Conservation (phyloP, 345 rosid species). For the Aquilaria malaccensis region DNA sequence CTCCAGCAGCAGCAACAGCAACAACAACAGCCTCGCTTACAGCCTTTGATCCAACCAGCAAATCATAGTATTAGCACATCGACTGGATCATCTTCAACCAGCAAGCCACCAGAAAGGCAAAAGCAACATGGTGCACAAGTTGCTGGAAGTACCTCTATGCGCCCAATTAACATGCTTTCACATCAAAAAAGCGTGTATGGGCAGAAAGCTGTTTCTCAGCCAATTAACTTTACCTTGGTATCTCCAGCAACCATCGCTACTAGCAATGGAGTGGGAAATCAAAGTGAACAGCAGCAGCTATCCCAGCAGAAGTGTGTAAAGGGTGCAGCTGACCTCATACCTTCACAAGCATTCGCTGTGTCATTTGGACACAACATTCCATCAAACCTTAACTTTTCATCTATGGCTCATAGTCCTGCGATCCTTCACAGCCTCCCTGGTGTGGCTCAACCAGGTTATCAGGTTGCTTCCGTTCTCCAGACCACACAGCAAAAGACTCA, state of each 20-base stretch:
- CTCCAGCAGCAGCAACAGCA: conserved; percentile 39
- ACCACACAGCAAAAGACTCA: conserved; percentile 32
- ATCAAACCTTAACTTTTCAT: conserved; percentile 40
- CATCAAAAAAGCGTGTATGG: conserved; percentile 30
- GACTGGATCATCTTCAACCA: conserved; percentile 39
- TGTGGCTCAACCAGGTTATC: conserved; percentile 27
- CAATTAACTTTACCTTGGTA: conserved; percentile 36
- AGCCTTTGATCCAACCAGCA: conserved; percentile 10
- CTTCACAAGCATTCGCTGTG: conserved; percentile 29
- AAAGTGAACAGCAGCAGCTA: conserved; percentile 19
- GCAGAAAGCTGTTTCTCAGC: conserved; percentile 36
- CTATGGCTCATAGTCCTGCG: conserved; percentile 26
- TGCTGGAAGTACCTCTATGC: conserved; percentile 17
- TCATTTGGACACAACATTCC: conserved; percentile 36
- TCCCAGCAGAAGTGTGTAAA: conserved; percentile 21
- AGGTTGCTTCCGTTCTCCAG: conserved; percentile 24
- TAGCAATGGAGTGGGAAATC: conserved; percentile 12
- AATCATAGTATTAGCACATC: conserved; percentile 32
- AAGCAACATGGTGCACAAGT: conserved; percentile 20
- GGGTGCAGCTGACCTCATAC: conserved; percentile 29
- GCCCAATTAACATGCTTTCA: conserved; percentile 25
- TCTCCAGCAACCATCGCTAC: conserved; percentile 19
- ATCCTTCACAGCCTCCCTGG: conserved; percentile 29
- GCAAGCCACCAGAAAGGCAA: conserved; percentile 27
- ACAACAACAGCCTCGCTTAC: conserved; percentile 9